phyloP scores from a whole-genome alignment of 805 yeast genomes.

The Ogataea haglerorum region DNA sequence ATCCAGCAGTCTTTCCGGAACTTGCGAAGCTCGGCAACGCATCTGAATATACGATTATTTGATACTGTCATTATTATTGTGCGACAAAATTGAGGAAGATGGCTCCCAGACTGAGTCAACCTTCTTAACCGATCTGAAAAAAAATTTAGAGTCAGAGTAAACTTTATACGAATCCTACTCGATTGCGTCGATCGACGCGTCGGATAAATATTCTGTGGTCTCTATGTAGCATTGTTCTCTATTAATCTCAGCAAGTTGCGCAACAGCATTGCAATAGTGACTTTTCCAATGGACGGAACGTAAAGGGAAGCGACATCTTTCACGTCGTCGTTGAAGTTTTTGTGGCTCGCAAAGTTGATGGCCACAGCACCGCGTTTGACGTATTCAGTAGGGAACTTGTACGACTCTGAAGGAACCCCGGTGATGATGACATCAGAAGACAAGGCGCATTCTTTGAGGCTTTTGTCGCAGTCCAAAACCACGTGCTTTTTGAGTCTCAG shows the following conservation, averaged over 20 bases:
- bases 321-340: constrained; percentile 80
- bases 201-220: background rate
- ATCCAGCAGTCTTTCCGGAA: constrained; percentile 19
- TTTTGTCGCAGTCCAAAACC: constrained; percentile 54
- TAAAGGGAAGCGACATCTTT: constrained; percentile 85
- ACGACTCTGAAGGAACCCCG: constrained; percentile 83
- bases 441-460: constrained; percentile 63
- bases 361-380: constrained; percentile 87
- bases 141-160: background rate
- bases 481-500: constrained; percentile 77
- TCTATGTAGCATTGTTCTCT: constrained; percentile 48
- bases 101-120: constrained; percentile 3
- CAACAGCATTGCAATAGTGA: constrained; percentile 90
- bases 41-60: constrained; percentile 18
- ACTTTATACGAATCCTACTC: background rate
- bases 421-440: constrained; percentile 90
- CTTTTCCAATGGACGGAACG: constrained; percentile 95
- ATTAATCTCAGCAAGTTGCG: constrained; percentile 83
- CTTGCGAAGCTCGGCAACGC: constrained; percentile 21
- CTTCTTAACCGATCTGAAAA: background rate
- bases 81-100: too few relatives aligned
- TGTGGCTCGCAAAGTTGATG: constrained; percentile 83
- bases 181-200: constrained; percentile 13
- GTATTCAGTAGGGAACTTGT: constrained; percentile 81
- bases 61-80: constrained; percentile 19